Conservation (phyloP, 1,284 basidiomycete genomes). For the Cronartium ribicola region DNA sequence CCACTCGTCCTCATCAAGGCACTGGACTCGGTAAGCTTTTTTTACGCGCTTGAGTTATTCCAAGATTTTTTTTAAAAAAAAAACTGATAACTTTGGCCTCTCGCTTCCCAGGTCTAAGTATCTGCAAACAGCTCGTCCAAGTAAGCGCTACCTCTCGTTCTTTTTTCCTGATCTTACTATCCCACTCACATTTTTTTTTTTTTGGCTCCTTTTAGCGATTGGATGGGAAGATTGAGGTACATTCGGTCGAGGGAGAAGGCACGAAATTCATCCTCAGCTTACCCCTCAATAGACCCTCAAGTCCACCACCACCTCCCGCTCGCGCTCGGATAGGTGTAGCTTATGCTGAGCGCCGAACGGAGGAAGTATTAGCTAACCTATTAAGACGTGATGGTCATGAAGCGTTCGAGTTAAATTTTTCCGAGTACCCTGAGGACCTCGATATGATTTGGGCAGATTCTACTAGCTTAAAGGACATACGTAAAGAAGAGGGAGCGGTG, state of each 20-base stretch:
- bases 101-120: constrained; percentile 21
- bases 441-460: constrained; percentile 29
- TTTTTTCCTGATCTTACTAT: background rate
- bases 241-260: constrained; percentile 30
- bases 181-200: background rate
- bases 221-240: constrained; percentile 27
- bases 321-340: constrained; percentile 24
- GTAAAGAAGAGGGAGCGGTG: background rate
- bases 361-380: constrained; percentile 1
- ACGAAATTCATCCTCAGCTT: constrained; percentile 26
- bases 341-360: constrained; percentile 22
- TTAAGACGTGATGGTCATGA: constrained; percentile 23
- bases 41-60: background rate
- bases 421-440: background rate
- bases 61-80: background rate
- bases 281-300: constrained; percentile 4
- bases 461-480: background rate
- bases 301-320: background rate
- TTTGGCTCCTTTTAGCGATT: constrained; percentile 2
- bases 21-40: constrained; percentile 43
- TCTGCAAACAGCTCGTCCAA: constrained; percentile 39
- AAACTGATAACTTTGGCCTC: too few species aligned
- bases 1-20: constrained; percentile 44
- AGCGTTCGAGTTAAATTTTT: constrained; percentile 10
- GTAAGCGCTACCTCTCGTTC: constrained; percentile 4